Evolutionary conservation across 208 protist species (phyloP).

Genomic region (Wallacemonas sp.): DNA sequence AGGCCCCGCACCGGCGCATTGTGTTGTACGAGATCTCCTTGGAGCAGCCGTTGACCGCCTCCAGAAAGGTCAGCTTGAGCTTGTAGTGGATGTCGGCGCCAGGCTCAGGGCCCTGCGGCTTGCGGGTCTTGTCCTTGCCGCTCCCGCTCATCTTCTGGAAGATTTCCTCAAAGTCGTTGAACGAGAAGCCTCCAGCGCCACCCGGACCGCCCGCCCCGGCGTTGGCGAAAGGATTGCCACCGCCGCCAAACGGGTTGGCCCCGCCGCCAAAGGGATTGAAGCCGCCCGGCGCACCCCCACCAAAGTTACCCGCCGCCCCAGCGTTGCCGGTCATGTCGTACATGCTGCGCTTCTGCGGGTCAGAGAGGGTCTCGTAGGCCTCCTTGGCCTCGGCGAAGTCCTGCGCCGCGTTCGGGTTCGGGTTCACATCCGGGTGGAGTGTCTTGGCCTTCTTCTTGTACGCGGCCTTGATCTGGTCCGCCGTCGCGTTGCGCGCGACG

Average conservation of each 20-base stretch:
- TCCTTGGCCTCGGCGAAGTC: conserved; percentile 92
- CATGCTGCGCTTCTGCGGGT: conserved; percentile 90
- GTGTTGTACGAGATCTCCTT: conserved; percentile 92
- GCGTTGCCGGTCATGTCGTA: conserved; percentile 92
- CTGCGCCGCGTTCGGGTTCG: conserved; percentile 73
- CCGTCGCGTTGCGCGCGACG: conserved; percentile 73
- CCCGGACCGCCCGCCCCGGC: conserved; percentile 39
- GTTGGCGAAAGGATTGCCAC: conserved; percentile 65
- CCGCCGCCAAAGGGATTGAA: conserved; percentile 55
- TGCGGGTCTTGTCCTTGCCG: conserved; percentile 82
- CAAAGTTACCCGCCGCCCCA: conserved; percentile 60
- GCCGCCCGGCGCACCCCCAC: conserved; percentile 35
- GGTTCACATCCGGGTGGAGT: conserved; percentile 89
- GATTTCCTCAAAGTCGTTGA: conserved; percentile 91
- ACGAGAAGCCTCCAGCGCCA: conserved; percentile 58
- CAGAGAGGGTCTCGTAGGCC: conserved; percentile 88
- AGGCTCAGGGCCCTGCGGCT: conserved; percentile 82
- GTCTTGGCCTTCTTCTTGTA: conserved; percentile 89
- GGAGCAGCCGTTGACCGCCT: conserved; percentile 85
- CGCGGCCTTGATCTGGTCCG: conserved; percentile 85
- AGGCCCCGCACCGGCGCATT: conserved; percentile 82
- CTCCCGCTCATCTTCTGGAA: conserved; percentile 88
- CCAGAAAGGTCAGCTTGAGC: conserved; percentile 74
- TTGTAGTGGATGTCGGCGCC: conserved; percentile 90
- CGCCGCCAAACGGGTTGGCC: conserved; percentile 46